Percentiles rank a stretch among this genome's conserved stretches.
These are phyloP conservation scores for Gilbertella persicaria DNA, from an alignment of 371 early-diverging fungal genomes.

Conservation along the genomic window DNA sequence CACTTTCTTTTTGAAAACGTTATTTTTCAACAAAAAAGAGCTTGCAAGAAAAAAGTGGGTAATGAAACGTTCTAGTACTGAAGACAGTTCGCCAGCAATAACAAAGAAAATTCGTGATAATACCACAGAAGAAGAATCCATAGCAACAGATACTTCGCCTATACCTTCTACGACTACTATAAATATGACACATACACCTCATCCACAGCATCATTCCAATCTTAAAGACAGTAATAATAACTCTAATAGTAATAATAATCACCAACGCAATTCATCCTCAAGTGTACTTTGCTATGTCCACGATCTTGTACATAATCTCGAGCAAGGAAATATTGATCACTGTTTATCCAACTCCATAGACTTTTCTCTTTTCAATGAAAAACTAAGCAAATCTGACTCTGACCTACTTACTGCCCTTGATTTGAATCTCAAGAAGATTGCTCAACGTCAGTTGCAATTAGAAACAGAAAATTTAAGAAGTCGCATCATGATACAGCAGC, in stretches of 20 bases:
- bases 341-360: slow-evolving; percentile 30
- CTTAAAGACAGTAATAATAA: neutral
- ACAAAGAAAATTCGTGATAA: slow-evolving; percentile 28
- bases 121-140: slow-evolving; percentile 5
- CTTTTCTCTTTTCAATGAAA: slow-evolving; percentile 3
- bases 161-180: neutral
- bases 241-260: too few relatives aligned
- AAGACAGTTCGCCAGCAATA: slow-evolving; percentile 19
- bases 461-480: slow-evolving; percentile 46
- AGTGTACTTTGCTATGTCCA: slow-evolving; percentile 33
- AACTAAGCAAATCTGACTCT: slow-evolving; percentile 7
- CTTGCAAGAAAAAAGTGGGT: slow-evolving; percentile 5
- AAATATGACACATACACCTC: neutral
- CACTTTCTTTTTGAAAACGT: neutral
- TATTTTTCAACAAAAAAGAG: slow-evolving; percentile 4
- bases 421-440: slow-evolving; percentile 37
- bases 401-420: slow-evolving; percentile 26
- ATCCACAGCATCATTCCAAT: neutral
- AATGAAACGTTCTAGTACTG: slow-evolving; percentile 29
- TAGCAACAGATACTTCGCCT: slow-evolving; percentile 8
- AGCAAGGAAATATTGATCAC: slow-evolving; percentile 41
- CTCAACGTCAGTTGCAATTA: slow-evolving; percentile 38
- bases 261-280: slow-evolving; percentile 19
- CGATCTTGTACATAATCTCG: slow-evolving; percentile 38
- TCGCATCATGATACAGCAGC: slow-evolving; percentile 46